Evolutionary conservation across 2,329 filamentous ascomycete species (phyloP).

Genomic region (Cercospora nicotianae): DNA sequence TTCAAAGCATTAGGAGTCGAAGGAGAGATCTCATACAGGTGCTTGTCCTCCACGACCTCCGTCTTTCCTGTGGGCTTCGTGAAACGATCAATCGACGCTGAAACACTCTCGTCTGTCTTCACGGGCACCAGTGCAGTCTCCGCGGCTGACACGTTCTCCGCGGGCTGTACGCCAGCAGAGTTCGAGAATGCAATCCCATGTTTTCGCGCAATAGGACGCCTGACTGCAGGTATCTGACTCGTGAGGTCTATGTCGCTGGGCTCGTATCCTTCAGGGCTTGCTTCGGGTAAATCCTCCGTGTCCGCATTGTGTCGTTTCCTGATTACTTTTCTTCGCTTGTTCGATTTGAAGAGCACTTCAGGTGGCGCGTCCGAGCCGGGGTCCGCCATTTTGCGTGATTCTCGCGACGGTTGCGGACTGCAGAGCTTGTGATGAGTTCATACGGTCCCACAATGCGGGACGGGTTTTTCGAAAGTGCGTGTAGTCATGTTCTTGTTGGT

Average conservation of each 20-base stretch:
- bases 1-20: neutral
- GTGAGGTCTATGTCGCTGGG: neutral
- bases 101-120: constrained; percentile 26
- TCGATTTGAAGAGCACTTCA: constrained; percentile 47
- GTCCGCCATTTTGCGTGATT: constrained; percentile 1
- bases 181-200: constrained; percentile 36
- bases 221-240: constrained; percentile 12
- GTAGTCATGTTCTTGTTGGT: neutral
- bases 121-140: constrained; percentile 21
- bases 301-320: constrained; percentile 45
- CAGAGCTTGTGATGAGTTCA: neutral
- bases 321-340: constrained; percentile 54
- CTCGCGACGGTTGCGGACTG: neutral
- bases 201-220: constrained; percentile 27
- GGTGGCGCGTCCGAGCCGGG: neutral
- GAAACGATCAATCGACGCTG: constrained; percentile 57
- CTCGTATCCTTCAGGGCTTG: neutral
- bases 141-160: neutral
- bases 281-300: constrained; percentile 19
- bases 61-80: constrained; percentile 70
- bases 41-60: constrained; percentile 64
- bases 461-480: neutral
- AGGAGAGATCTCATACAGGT: constrained; percentile 67
- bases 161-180: neutral
- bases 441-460: neutral